Conservation (phyloP, 2,329 filamentous ascomycete species). For the Ophiostoma ulmi region DNA sequence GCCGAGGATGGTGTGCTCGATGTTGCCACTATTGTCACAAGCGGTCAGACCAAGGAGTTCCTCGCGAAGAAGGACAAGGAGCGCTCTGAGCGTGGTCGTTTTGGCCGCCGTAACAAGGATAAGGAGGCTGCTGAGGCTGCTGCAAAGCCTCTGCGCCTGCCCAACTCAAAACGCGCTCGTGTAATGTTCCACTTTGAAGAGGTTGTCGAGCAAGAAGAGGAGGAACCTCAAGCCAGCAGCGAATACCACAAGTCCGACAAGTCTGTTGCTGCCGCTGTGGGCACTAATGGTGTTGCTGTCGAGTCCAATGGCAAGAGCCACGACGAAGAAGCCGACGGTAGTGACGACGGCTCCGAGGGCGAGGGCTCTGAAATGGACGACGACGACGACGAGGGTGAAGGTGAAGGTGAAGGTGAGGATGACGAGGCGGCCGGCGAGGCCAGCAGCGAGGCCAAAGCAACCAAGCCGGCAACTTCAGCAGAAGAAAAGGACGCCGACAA, state of each 20-base stretch:
- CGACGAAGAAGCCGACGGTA: constrained; percentile 23
- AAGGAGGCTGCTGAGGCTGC: constrained; percentile 48
- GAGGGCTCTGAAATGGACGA: constrained; percentile 26
- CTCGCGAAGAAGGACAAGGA: constrained; percentile 78
- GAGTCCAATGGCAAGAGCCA: constrained; percentile 20
- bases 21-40: constrained; percentile 78
- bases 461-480: constrained; percentile 18
- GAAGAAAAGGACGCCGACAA: constrained; percentile 14
- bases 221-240: constrained; percentile 44
- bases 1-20: constrained; percentile 67
- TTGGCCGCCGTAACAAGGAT: constrained; percentile 57
- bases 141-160: constrained; percentile 54
- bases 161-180: constrained; percentile 65
- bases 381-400: constrained; percentile 24
- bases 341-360: constrained; percentile 25
- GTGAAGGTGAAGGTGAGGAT: constrained; percentile 20
- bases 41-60: constrained; percentile 75
- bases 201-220: constrained; percentile 51
- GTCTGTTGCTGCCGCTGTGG: neutral
- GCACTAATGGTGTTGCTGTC: constrained; percentile 16
- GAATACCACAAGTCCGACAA: constrained; percentile 12
- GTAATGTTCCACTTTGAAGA: constrained; percentile 73
- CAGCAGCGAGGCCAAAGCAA: constrained; percentile 12
- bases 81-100: constrained; percentile 60
- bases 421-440: constrained; percentile 10